Conservation (phyloP, 352 stramenopile genomes). For the Globisporangium okanoganense region DNA sequence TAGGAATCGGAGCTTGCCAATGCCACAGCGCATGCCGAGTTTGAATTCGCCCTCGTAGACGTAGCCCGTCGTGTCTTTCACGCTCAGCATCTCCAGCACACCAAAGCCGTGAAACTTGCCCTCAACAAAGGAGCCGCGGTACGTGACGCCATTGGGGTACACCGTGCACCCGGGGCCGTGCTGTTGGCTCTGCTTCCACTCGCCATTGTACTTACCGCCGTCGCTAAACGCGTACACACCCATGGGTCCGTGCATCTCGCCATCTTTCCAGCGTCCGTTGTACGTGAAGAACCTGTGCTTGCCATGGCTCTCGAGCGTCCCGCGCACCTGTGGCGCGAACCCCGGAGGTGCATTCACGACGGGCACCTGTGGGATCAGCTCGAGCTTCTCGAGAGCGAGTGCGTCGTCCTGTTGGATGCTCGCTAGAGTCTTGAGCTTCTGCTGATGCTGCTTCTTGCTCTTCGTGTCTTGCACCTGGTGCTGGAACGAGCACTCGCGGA, state of each 20-base stretch:
- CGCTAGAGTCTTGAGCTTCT: conserved; percentile 16
- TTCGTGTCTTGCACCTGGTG: conserved; percentile 20
- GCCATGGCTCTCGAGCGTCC: conserved; percentile 57
- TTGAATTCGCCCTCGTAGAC: conserved; percentile 63
- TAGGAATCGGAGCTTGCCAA: conserved; percentile 40
- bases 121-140: conserved; percentile 47
- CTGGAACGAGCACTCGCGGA: conserved; percentile 67
- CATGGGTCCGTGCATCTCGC: conserved; percentile 59
- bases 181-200: conserved; percentile 36
- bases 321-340: conserved; percentile 52
- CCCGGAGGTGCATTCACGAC: conserved; percentile 39
- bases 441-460: conserved; percentile 18
- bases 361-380: conserved; percentile 42
- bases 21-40: conserved; percentile 35
- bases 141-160: conserved; percentile 73
- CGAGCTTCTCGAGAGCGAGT: conserved; percentile 25
- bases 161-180: conserved; percentile 43
- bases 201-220: conserved; percentile 63
- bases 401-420: conserved; percentile 34
- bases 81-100: conserved; percentile 42
- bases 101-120: conserved; percentile 66
- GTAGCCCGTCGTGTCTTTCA: conserved; percentile 20
- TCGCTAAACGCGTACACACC: conserved; percentile 72
- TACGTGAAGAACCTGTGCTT: conserved; percentile 68
- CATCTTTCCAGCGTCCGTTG: conserved; percentile 61